phyloP scores from a whole-genome alignment of 352 stramenopile species.

The Phytopythium mirpurense region DNA sequence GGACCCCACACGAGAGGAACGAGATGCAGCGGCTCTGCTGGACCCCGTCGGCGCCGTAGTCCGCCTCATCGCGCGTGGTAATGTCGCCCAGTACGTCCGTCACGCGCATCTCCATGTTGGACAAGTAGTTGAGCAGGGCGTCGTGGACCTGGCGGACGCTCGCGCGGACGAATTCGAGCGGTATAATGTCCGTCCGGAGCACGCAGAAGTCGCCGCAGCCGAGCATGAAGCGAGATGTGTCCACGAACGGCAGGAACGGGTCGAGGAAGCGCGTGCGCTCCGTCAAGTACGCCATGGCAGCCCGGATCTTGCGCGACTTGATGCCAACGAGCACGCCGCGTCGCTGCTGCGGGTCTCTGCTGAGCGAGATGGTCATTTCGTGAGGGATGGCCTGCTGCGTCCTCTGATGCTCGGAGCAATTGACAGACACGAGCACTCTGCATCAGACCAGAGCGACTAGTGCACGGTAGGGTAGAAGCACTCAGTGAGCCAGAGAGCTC shows the following conservation, averaged over 20 bases:
- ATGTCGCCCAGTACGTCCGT: conserved; percentile 25
- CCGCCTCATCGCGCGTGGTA: conserved; percentile 34
- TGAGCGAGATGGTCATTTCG: conserved; percentile 37
- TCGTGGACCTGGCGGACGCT: conserved; percentile 34
- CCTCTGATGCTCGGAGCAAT: not conserved
- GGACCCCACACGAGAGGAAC: conserved; percentile 18
- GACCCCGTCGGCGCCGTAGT: conserved; percentile 26
- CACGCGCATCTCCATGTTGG: conserved; percentile 41
- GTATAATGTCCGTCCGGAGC: conserved; percentile 38
- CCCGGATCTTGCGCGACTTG: conserved; percentile 7
- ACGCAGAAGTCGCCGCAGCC: conserved; percentile 32
- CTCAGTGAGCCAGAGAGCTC: too few relatives aligned
- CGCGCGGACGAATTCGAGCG: conserved; percentile 18
- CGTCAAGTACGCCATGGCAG: conserved; percentile 25
- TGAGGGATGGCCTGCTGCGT: conserved; percentile 13
- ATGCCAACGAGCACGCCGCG: conserved; percentile 19
- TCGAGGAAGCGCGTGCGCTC: conserved; percentile 37
- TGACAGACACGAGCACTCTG: too few relatives aligned
- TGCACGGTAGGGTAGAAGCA: too few relatives aligned
- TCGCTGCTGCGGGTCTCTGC: conserved; percentile 21
- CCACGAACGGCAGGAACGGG: conserved; percentile 24
- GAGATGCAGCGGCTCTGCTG: conserved; percentile 45
- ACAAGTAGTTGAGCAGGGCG: conserved; percentile 28
- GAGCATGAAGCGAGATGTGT: conserved; percentile 37
- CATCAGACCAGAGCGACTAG: too few relatives aligned